phyloP scores from a whole-genome alignment of 495 filamentous ascomycete species.

The Stereocaulon alpinum region DNA sequence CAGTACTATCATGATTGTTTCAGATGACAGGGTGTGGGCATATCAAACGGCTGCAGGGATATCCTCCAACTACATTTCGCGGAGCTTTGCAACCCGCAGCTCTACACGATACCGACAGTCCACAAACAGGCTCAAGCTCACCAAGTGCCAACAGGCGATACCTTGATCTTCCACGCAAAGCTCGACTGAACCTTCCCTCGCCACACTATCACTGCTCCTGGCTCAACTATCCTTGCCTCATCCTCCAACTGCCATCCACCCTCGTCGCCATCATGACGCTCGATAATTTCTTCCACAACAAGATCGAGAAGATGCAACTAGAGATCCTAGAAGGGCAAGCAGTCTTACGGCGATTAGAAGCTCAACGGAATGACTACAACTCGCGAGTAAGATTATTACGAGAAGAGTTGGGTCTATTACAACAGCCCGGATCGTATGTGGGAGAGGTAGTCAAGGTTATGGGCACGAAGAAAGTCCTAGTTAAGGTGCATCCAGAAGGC shows the following conservation, averaged over 20 bases:
- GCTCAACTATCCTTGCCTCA: not conserved
- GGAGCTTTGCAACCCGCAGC: no score
- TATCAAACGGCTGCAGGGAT: not conserved
- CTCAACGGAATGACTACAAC: slow-evolving; percentile 98
- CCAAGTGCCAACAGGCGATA: no score
- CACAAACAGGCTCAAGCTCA: not conserved
- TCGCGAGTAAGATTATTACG: slow-evolving; percentile 89
- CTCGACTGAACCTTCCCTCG: not conserved
- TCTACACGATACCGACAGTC: not conserved
- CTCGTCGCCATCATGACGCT: slow-evolving; percentile 68
- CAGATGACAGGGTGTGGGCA: not conserved
- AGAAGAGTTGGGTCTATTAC: slow-evolving; percentile 91
- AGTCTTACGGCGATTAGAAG: slow-evolving; percentile 86
- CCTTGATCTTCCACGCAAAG: no score
- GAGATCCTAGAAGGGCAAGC: slow-evolving; percentile 99
- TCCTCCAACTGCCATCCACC: slow-evolving; percentile 6
- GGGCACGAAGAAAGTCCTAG: slow-evolving; percentile 97
- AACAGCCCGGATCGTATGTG: slow-evolving; percentile 96
- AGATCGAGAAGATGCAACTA: slow-evolving; percentile 99
- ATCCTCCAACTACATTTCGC: not conserved
- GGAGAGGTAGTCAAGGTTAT: slow-evolving; percentile 99
- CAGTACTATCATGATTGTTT: no score
- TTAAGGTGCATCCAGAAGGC: slow-evolving; percentile 97
- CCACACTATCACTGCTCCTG: not conserved
- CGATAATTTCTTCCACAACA: slow-evolving; percentile 98